Conservation (phyloP, 1,284 basidiomycete genomes). For the Wallemia hederae region DNA sequence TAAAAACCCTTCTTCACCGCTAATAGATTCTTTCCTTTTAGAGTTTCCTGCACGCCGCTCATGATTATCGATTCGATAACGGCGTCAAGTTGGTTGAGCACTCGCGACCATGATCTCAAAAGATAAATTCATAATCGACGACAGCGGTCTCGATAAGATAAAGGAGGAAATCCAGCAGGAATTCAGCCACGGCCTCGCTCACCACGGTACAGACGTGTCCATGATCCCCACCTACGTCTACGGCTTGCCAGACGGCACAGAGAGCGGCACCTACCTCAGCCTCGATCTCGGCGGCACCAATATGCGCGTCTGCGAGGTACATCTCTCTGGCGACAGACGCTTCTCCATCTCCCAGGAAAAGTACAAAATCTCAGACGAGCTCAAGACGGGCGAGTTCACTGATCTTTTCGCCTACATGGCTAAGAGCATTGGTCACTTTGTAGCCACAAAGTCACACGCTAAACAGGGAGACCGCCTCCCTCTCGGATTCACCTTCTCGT, state of each 20-base stretch:
- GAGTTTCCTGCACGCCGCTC: not conserved
- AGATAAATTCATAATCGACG: not conserved
- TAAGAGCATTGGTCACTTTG: conserved; percentile 73
- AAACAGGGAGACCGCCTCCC: conserved; percentile 27
- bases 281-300: conserved; percentile 87
- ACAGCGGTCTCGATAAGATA: not conserved
- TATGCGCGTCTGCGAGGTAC: conserved; percentile 77
- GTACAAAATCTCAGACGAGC: conserved; percentile 61
- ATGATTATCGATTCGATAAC: too few relatives aligned
- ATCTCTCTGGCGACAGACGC: conserved; percentile 56
- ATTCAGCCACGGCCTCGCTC: not conserved
- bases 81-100: too few relatives aligned
- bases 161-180: not conserved
- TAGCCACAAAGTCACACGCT: conserved; percentile 15
- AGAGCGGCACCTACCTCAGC: conserved; percentile 55
- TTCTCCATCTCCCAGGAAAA: conserved; percentile 76
- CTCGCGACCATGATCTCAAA: not conserved
- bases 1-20: not conserved
- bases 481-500: conserved; percentile 67
- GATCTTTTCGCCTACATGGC: conserved; percentile 83
- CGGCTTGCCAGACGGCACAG: conserved; percentile 10
- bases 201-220: not conserved
- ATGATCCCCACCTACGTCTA: not conserved
- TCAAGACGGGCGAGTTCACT: conserved; percentile 64
- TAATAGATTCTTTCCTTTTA: not conserved